Evolutionary conservation across 129 eudicot species (phyloP).

Genomic region (Erigeron canadensis): DNA sequence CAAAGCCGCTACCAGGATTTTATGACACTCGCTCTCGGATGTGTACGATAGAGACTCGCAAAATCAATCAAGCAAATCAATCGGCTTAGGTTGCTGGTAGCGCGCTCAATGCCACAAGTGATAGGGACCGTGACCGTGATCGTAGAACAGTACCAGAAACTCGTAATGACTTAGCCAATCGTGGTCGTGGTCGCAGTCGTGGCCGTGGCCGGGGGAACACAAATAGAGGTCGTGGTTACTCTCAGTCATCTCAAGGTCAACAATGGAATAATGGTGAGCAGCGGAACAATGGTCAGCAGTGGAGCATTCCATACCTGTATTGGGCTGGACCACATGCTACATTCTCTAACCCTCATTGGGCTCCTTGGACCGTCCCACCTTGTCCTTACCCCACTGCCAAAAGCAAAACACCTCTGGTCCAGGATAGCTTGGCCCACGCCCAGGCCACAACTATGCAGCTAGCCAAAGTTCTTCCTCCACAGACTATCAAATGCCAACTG

Average conservation of each 20-base stretch:
- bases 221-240: no score
- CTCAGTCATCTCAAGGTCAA: no score
- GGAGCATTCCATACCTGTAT: no score
- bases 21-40: not conserved
- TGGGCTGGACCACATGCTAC: no score
- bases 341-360: no score
- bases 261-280: no score
- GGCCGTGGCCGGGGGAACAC: not conserved
- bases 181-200: not conserved
- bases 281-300: no score
- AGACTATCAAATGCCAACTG: no score
- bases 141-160: not conserved
- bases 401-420: not conserved
- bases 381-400: not conserved
- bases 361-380: not conserved
- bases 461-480: no score
- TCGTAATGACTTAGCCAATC: no score
- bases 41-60: not conserved
- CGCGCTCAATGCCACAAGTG: not conserved
- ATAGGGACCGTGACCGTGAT: not conserved
- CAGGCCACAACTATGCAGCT: not conserved
- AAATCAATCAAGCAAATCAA: not conserved
- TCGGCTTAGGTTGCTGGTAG: not conserved
- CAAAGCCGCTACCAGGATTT: not conserved
- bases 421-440: not conserved